These are phyloP conservation scores for Claviceps spartinae DNA, from an alignment of 2,329 filamentous ascomycete species.

Conservation along the genomic window DNA sequence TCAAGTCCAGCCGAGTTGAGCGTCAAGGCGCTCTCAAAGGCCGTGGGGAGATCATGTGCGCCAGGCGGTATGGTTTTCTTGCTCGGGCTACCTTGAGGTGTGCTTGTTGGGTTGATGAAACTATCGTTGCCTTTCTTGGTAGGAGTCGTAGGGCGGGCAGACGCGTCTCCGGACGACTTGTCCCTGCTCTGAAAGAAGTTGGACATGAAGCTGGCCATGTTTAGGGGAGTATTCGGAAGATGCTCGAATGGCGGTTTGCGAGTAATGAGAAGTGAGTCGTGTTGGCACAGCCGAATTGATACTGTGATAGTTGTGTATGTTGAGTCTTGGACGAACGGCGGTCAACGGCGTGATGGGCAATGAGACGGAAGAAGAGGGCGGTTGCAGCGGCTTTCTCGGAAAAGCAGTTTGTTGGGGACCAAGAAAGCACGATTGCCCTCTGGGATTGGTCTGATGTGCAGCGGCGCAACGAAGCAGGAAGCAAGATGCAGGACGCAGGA, in stretches of 20 bases:
- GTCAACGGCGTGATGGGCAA: background rate
- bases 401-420: too few relatives aligned
- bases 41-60: conserved; percentile 58
- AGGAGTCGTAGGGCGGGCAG: conserved; percentile 42
- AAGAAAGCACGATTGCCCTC: background rate
- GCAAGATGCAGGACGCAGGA: background rate
- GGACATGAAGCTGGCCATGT: conserved; percentile 40
- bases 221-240: background rate
- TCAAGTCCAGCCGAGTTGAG: conserved; percentile 46
- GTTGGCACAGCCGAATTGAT: background rate
- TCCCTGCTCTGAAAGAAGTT: conserved; percentile 43
- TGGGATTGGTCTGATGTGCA: background rate
- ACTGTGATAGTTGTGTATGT: background rate
- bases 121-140: conserved; percentile 36
- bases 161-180: conserved; percentile 22
- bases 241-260: background rate
- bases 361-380: background rate
- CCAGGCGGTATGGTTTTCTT: conserved; percentile 65
- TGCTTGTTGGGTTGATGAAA: conserved; percentile 60
- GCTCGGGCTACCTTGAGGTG: conserved; percentile 71
- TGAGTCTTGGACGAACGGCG: background rate
- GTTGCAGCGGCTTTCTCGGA: background rate
- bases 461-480: background rate
- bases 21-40: conserved; percentile 58
- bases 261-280: background rate